phyloP scores from a whole-genome alignment of 192 early-diverging fungal species.

The Backusella parvicylindrica region DNA sequence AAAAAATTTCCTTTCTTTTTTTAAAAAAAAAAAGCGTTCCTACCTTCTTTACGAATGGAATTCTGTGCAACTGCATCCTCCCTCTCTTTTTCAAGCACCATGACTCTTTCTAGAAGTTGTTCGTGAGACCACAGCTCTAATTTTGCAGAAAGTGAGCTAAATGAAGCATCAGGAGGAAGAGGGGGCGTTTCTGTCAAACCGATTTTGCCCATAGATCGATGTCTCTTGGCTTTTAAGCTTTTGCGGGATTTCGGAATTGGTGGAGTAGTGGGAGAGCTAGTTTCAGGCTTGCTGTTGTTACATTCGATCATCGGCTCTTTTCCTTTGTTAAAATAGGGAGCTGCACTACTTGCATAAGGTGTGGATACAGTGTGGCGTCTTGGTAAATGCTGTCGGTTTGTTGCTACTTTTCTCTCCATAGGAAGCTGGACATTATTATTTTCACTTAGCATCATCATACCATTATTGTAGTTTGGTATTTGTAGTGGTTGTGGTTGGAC shows the following conservation, averaged over 20 bases:
- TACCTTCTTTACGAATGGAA: neutral
- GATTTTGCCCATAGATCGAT: slow-evolving; percentile 17
- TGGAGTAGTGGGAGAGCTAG: neutral
- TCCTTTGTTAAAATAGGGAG: slow-evolving; percentile 9
- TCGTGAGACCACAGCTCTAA: slow-evolving; percentile 21
- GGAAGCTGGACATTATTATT: neutral
- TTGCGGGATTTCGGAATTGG: neutral
- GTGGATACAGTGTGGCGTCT: slow-evolving; percentile 27
- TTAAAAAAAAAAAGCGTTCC: neutral
- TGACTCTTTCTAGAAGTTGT: slow-evolving; percentile 18
- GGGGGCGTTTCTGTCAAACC: neutral
- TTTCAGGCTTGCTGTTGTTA: neutral
- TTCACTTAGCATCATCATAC: neutral
- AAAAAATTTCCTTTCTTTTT: neutral
- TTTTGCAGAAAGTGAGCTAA: slow-evolving; percentile 8
- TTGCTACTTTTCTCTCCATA: neutral
- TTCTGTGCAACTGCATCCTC: neutral
- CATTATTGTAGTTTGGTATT: neutral
- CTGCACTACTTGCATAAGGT: slow-evolving; percentile 10
- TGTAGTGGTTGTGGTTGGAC: neutral
- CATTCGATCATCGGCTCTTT: slow-evolving; percentile 11
- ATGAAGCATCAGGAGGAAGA: neutral
- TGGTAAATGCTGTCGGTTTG: slow-evolving; percentile 5
- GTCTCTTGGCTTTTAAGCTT: slow-evolving; percentile 11
- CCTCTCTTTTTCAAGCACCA: slow-evolving; percentile 25